These are phyloP conservation scores for Globisporangium alternatum DNA, from an alignment of 352 stramenopile species.

Conservation along the genomic window DNA sequence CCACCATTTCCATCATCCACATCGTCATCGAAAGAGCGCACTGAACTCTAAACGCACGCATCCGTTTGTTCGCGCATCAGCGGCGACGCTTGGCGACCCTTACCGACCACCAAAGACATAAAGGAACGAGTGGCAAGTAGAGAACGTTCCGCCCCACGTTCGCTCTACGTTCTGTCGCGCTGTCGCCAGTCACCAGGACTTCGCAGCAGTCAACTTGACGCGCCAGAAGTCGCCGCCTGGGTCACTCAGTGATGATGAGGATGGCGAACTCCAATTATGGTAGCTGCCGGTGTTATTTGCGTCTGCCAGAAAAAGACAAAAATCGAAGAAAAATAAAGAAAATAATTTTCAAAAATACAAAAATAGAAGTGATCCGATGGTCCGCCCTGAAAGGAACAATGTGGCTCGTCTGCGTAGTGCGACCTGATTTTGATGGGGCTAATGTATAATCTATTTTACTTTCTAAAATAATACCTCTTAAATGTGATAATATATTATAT, in stretches of 20 bases:
- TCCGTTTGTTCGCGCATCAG: neutral
- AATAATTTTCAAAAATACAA: neutral
- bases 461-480: neutral
- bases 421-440: neutral
- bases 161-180: neutral
- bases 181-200: neutral
- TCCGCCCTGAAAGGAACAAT: neutral
- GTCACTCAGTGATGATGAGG: too few species aligned
- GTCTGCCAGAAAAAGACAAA: neutral
- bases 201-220: neutral
- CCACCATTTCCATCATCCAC: neutral
- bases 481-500: neutral
- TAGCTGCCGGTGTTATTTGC: too few species aligned
- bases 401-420: neutral
- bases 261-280: too few species aligned
- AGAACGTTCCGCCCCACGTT: neutral
- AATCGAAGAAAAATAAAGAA: neutral
- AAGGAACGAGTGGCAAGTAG: neutral
- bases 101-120: neutral
- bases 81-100: neutral
- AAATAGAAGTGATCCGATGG: neutral
- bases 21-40: neutral
- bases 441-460: neutral
- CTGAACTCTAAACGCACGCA: neutral
- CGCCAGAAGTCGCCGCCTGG: neutral